These are phyloP conservation scores for Apiotrichum sp. DNA, from an alignment of 1,284 basidiomycete genomes.

Conservation along the genomic window DNA sequence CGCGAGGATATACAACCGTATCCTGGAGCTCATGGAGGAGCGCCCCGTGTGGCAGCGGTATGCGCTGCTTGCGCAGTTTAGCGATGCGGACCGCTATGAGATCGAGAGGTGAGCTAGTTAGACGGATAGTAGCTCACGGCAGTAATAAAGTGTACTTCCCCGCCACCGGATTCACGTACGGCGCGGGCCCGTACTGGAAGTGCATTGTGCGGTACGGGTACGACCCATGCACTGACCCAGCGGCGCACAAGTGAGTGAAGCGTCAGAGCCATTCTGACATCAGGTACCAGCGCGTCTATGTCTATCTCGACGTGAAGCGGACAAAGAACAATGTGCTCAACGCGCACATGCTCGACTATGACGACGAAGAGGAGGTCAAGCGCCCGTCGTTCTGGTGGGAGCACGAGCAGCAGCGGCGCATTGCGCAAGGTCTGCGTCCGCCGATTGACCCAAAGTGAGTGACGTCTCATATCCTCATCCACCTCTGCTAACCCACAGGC, in stretches of 20 bases:
- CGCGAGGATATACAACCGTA: constrained; percentile 46
- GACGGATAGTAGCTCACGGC: background rate
- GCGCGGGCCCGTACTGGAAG: constrained; percentile 90
- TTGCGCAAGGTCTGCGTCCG: constrained; percentile 27
- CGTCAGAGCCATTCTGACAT: background rate
- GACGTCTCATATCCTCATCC: background rate
- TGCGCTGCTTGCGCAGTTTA: constrained; percentile 76
- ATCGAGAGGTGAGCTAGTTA: constrained; percentile 9
- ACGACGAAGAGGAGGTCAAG: constrained; percentile 21
- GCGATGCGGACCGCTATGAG: constrained; percentile 48
- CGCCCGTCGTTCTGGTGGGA: constrained; percentile 31
- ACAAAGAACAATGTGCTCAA: constrained; percentile 21
- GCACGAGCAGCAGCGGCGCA: constrained; percentile 27
- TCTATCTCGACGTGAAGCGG: constrained; percentile 44
- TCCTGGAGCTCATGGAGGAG: constrained; percentile 48
- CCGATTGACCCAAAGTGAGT: constrained; percentile 32
- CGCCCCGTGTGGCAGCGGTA: constrained; percentile 84
- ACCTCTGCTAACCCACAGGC: background rate
- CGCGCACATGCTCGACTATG: constrained; percentile 15
- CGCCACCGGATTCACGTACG: constrained; percentile 67
- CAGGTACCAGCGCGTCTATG: constrained; percentile 77
- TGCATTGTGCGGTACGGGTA: constrained; percentile 80
- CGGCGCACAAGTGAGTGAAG: constrained; percentile 62
- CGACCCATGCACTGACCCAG: constrained; percentile 69
- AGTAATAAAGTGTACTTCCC: constrained; percentile 51